Evolutionary conservation across 75 land plant genomes (phyloP).

Genomic region (Pinus tabuliformis): DNA sequence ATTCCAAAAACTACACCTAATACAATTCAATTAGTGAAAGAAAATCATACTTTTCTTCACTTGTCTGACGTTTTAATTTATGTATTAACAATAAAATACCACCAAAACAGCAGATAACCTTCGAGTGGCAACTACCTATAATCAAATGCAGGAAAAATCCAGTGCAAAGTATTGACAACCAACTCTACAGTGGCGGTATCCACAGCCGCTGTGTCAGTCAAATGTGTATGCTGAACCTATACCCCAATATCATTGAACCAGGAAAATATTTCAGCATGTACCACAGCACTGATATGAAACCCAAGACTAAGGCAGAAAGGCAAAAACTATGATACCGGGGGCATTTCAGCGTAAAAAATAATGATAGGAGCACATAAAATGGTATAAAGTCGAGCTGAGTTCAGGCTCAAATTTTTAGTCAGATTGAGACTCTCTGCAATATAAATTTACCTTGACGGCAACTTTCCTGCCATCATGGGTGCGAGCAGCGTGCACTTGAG

Average conservation of each 20-base stretch:
- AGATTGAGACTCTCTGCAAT: background rate
- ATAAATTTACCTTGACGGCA: slow-evolving; percentile 82
- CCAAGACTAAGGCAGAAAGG: background rate
- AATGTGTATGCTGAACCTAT: slow-evolving; percentile 95
- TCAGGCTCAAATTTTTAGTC: background rate
- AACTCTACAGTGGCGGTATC: slow-evolving; percentile 88
- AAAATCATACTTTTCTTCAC: background rate
- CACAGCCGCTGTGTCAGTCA: slow-evolving; percentile 91
- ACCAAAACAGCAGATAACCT: background rate
- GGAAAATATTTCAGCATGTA: background rate
- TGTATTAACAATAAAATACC: background rate
- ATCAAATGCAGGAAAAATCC: slow-evolving; percentile 87
- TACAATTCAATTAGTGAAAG: background rate
- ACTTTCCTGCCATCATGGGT: slow-evolving; percentile 82
- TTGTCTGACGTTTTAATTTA: background rate
- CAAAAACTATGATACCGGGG: background rate
- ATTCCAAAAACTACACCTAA: background rate
- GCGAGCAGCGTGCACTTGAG: slow-evolving; percentile 93
- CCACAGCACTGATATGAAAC: background rate
- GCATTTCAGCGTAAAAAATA: background rate
- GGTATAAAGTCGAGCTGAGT: background rate
- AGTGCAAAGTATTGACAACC: slow-evolving; percentile 65
- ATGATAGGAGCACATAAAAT: background rate
- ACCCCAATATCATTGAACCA: slow-evolving; percentile 10
- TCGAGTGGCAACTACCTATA: slow-evolving; percentile 56